A percentile compares a stretch with the other conserved stretches of the same genome.
These are phyloP conservation scores for Trametes versicolor DNA, from an alignment of 1,284 basidiomycete species.

Conservation along the genomic window DNA sequence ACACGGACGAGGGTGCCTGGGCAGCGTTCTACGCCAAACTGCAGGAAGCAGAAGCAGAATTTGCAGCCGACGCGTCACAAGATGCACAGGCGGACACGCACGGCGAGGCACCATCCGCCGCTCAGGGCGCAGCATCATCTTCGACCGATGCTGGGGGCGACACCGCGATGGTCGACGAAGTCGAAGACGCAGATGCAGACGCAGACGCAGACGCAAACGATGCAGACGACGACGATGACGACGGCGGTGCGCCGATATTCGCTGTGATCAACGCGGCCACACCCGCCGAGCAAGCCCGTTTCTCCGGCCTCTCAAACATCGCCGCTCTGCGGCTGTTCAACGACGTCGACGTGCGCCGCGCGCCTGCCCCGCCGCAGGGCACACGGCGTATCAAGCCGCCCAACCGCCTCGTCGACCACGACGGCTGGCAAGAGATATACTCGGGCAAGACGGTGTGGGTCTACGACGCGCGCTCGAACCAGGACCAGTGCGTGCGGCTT, in stretches of 20 bases:
- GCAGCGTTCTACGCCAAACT: conserved; percentile 59
- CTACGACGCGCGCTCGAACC: conserved; percentile 73
- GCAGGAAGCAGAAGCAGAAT: conserved; percentile 60
- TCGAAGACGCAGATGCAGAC: conserved; percentile 42
- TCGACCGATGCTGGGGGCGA: conserved; percentile 31
- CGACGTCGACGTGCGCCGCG: conserved; percentile 67
- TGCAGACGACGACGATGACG: conserved; percentile 49
- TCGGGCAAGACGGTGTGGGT: conserved; percentile 75
- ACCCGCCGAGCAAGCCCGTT: conserved; percentile 48
- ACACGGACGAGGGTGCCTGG: conserved; percentile 73
- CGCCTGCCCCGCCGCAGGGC: conserved; percentile 56
- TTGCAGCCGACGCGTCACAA: conserved; percentile 41
- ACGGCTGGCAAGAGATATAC: conserved; percentile 80
- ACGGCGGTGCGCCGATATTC: conserved; percentile 55
- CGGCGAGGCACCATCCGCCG: conserved; percentile 31
- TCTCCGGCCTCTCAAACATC: conserved; percentile 69
- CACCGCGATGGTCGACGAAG: conserved; percentile 39
- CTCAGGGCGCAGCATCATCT: conserved; percentile 31
- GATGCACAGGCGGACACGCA: conserved; percentile 33
- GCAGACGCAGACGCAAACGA: background rate
- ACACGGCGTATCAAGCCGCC: conserved; percentile 55
- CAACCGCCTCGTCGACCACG: conserved; percentile 68
- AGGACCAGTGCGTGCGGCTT: conserved; percentile 69
- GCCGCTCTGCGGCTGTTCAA: conserved; percentile 73
- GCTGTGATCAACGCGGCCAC: conserved; percentile 57